A percentile compares a stretch with the other conserved stretches of the same genome.
Evolutionary conservation across 2,329 filamentous ascomycete genomes (phyloP).

Genomic region (Bipolaris oryzae): DNA sequence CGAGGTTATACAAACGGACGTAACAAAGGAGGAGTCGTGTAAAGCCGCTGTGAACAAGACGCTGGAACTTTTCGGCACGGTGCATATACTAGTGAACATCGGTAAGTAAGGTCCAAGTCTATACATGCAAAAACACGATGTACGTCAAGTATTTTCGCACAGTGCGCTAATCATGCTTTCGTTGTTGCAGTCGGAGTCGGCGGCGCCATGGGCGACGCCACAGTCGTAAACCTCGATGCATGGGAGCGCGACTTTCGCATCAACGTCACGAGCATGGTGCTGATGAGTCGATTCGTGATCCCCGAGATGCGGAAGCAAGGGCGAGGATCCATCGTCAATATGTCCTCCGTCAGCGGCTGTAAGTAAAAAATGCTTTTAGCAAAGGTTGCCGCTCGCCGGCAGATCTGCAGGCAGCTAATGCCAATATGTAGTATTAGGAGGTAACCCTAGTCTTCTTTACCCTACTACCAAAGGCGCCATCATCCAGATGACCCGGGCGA

Average conservation of each 20-base stretch:
- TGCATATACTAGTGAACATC: slow-evolving; percentile 1
- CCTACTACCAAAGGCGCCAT: slow-evolving; percentile 61
- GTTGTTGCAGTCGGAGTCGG: slow-evolving; percentile 56
- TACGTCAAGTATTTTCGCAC: too few relatives aligned
- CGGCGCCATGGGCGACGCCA: slow-evolving; percentile 59
- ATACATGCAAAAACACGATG: too few relatives aligned
- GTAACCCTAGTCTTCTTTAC: slow-evolving; percentile 61
- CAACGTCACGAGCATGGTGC: slow-evolving; percentile 80
- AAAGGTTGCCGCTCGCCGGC: neutral
- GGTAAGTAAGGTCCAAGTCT: neutral
- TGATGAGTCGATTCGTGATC: slow-evolving; percentile 73
- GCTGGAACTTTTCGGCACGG: neutral
- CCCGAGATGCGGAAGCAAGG: slow-evolving; percentile 70
- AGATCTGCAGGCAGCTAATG: too few relatives aligned
- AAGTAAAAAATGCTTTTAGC: too few relatives aligned
- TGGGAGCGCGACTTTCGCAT: slow-evolving; percentile 67
- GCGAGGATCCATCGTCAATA: slow-evolving; percentile 75
- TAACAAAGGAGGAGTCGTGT: neutral
- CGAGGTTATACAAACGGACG: slow-evolving; percentile 54
- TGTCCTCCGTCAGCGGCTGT: slow-evolving; percentile 75
- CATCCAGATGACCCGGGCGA: slow-evolving; percentile 62
- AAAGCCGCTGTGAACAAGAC: neutral
- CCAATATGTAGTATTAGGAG: slow-evolving; percentile 42
- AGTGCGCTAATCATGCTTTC: neutral
- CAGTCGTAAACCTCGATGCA: slow-evolving; percentile 59